A percentile compares a stretch with the other conserved stretches of the same genome.
Evolutionary conservation across 129 eudicot genomes (phyloP).

Genomic region (Gnaphalium uliginosum): DNA sequence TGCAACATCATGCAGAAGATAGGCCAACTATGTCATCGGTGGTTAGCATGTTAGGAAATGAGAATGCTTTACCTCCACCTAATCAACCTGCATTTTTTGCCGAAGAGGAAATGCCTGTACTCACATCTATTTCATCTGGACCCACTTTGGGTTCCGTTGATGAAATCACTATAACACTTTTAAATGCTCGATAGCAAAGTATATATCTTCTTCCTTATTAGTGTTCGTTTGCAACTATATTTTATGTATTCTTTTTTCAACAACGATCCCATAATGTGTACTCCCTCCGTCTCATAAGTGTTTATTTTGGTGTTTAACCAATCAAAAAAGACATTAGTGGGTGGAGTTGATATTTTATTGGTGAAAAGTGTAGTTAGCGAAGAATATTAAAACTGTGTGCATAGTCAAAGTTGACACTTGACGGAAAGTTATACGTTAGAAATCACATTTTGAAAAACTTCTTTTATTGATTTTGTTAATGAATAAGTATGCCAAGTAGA

Average conservation of each 20-base stretch:
- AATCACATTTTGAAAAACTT: background rate
- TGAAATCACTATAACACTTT: conserved; percentile 8
- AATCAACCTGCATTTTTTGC: conserved; percentile 30
- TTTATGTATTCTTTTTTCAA: background rate
- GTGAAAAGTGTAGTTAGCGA: too few relatives aligned
- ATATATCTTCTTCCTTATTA: background rate
- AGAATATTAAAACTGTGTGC: too few relatives aligned
- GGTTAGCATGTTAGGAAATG: conserved; percentile 17
- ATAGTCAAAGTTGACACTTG: too few relatives aligned
- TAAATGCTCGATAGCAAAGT: conserved; percentile 4
- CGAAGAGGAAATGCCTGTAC: background rate
- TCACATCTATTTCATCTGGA: background rate
- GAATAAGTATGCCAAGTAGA: too few relatives aligned
- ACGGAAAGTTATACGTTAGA: background rate
- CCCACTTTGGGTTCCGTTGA: conserved; percentile 1
- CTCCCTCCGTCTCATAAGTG: too few relatives aligned
- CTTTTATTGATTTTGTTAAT: too few relatives aligned
- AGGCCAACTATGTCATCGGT: conserved; percentile 48
- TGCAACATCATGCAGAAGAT: conserved; percentile 44
- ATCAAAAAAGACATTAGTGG: too few relatives aligned
- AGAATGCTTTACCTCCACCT: conserved; percentile 13
- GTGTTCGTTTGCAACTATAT: background rate
- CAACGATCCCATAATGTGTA: background rate
- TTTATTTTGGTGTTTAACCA: too few relatives aligned
- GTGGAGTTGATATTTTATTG: too few relatives aligned